Percentiles rank a stretch among this genome's conserved stretches.
These are phyloP conservation scores for Brassica napus DNA, from an alignment of 345 rosid species.

Conservation along the genomic window Da-Ae NC_063439.1:18389501-18390000, in stretches of 20 bases:
- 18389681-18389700: constrained; percentile 85
- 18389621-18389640: constrained; percentile 15
- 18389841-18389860: not conserved
- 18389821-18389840: not conserved
- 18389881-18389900: too few relatives aligned
- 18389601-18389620: not conserved
- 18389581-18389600: not conserved
- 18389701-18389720: constrained; percentile 83
- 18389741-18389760: constrained; percentile 70
- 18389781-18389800: constrained; percentile 69
- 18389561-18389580: not conserved
- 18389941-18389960: too few relatives aligned
- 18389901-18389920: too few relatives aligned
- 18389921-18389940: too few relatives aligned
- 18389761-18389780: constrained; percentile 91
- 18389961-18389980: too few relatives aligned
- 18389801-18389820: not conserved
- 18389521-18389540: not conserved
- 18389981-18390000: too few relatives aligned
- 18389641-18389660: constrained; percentile 17
- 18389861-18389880: not conserved
- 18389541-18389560: not conserved
- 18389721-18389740: constrained; percentile 93
- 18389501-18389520: not conserved
- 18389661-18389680: constrained; percentile 88